Conservation (phyloP, 768 basidiomycete genomes). For the Pleurotus pulmonarius region DNA sequence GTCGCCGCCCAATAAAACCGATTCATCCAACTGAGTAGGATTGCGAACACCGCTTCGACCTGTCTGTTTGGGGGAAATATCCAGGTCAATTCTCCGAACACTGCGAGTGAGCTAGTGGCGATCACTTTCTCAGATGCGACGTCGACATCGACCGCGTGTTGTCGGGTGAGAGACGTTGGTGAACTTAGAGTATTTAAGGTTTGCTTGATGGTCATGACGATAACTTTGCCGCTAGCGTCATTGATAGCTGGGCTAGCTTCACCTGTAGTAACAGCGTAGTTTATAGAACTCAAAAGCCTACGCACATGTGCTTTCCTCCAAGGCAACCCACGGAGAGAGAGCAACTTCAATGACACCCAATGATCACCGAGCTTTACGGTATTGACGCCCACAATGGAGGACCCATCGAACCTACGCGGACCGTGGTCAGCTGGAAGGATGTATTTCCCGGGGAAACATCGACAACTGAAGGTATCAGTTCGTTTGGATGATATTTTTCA, state of each 20-base stretch:
- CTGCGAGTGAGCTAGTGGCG: slow-evolving; percentile 35
- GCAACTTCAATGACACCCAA: slow-evolving; percentile 64
- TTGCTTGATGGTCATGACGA: slow-evolving; percentile 50
- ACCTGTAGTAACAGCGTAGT: too few species aligned
- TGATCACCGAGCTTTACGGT: slow-evolving; percentile 36
- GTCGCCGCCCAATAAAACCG: neutral
- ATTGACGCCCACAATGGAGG: too few species aligned
- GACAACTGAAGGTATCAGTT: too few species aligned
- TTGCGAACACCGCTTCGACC: too few species aligned
- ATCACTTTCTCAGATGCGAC: slow-evolving; percentile 27
- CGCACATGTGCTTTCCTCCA: too few species aligned
- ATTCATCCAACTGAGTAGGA: slow-evolving; percentile 43
- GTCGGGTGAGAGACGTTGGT: slow-evolving; percentile 24
- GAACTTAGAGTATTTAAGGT: slow-evolving; percentile 18
- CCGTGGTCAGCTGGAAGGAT: too few species aligned
- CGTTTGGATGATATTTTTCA: too few species aligned
- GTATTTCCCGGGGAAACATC: too few species aligned
- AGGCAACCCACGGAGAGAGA: too few species aligned
- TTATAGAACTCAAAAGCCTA: too few species aligned
- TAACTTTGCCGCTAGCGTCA: slow-evolving; percentile 53
- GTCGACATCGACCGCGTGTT: slow-evolving; percentile 28
- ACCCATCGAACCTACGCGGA: too few species aligned
- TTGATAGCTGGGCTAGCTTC: slow-evolving; percentile 56
- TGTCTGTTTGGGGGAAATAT: too few species aligned
- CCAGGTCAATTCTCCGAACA: slow-evolving; percentile 57